Evolutionary conservation across 208 protist genomes (phyloP).

Genomic region (Leishmania tarentolae): DNA sequence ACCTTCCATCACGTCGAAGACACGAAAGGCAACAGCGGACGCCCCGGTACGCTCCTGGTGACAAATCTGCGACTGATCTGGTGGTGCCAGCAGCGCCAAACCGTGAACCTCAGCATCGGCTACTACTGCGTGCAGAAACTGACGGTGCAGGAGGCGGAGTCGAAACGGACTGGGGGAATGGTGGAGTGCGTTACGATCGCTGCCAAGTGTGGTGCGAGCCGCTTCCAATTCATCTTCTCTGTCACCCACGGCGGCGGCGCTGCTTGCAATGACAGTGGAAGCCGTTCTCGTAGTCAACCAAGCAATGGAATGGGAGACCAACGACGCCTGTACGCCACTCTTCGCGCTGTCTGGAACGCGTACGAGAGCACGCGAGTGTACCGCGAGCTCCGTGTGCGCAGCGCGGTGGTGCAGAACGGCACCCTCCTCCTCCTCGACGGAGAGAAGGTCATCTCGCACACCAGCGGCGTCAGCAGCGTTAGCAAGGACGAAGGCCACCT

Average conservation of each 20-base stretch:
- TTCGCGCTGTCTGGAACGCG: constrained; percentile 73
- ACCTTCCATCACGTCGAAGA: constrained; percentile 92
- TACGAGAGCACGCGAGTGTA: constrained; percentile 95
- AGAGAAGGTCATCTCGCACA: constrained; percentile 89
- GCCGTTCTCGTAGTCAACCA: not conserved
- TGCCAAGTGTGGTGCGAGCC: constrained; percentile 71
- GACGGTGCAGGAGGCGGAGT: constrained; percentile 84
- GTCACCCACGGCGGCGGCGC: constrained; percentile 36
- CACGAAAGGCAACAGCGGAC: constrained; percentile 96
- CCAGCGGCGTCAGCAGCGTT: constrained; percentile 91
- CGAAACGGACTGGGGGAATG: constrained; percentile 64
- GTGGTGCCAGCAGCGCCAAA: constrained; percentile 44
- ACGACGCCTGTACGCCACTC: constrained; percentile 27
- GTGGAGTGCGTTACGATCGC: constrained; percentile 91
- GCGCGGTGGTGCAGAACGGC: constrained; percentile 87
- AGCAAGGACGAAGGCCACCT: constrained; percentile 90
- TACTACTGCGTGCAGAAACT: constrained; percentile 90
- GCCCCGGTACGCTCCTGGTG: constrained; percentile 86
- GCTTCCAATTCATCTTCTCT: constrained; percentile 97
- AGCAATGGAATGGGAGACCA: constrained; percentile 1
- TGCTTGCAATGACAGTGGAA: not conserved
- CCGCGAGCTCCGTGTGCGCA: constrained; percentile 94
- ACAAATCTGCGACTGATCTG: constrained; percentile 97
- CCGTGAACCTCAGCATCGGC: constrained; percentile 93
- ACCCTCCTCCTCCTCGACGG: constrained; percentile 83